Conservation (phyloP, 2,329 filamentous ascomycete genomes). For the Sphaerulina populicola region DNA sequence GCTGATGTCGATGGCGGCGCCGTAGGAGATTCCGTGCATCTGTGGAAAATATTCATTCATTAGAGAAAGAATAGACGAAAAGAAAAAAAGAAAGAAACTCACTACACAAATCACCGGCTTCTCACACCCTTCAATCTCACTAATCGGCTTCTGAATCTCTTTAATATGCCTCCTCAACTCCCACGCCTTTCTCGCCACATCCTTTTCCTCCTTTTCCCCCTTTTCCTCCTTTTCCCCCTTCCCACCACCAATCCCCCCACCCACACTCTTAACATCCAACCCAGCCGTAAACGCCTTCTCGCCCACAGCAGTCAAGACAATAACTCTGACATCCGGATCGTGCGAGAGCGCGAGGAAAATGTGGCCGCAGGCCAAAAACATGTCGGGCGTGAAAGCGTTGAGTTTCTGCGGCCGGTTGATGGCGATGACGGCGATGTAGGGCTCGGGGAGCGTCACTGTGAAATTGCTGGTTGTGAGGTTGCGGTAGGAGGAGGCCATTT, state of each 20-base stretch:
- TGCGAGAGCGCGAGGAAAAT: constrained; percentile 65
- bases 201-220: constrained; percentile 14
- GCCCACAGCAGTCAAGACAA: constrained; percentile 74
- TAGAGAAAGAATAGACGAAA: no score
- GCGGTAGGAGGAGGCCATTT: constrained; percentile 9
- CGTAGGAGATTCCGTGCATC: constrained; percentile 68
- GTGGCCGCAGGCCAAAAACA: constrained; percentile 73
- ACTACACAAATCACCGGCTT: constrained; percentile 74
- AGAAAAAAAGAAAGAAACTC: no score
- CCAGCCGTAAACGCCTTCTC: constrained; percentile 71
- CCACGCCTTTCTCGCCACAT: constrained; percentile 27
- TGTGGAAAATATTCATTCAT: no score
- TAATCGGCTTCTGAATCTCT: constrained; percentile 73
- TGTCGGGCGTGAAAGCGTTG: constrained; percentile 63
- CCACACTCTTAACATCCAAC: constrained; percentile 48
- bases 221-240: not conserved
- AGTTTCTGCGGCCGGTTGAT: constrained; percentile 87
- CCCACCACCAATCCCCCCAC: no score
- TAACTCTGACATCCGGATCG: constrained; percentile 63
- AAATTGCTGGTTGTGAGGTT: constrained; percentile 18
- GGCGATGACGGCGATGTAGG: constrained; percentile 76
- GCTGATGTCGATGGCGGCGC: constrained; percentile 64
- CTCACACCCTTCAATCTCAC: constrained; percentile 72
- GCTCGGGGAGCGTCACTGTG: constrained; percentile 54
- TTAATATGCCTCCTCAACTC: constrained; percentile 58